Evolutionary conservation across 148 eudicot genomes (phyloP), one percentile per base, ranked within the genome.

Genomic region (Camellia lanceoleosa): DNA sequence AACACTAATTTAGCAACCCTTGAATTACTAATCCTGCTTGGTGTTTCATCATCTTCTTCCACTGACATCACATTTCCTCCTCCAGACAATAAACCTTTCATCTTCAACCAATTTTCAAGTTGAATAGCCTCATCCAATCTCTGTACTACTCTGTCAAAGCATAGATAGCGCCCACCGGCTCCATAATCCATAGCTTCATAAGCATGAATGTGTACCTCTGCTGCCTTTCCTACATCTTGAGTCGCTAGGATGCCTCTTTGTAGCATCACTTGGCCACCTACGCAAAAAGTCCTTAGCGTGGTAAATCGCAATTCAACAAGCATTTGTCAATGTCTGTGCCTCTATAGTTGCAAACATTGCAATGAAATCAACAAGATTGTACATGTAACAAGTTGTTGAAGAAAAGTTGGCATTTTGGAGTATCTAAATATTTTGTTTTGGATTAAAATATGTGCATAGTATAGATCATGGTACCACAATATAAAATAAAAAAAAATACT

Each of bases 181-280:
- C 80, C 86, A 61, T 64, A 73, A 68, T 80, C 83, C 81, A 84
- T 77, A 61, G 83, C 68, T 73, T 84, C 83, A 16, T 84, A 84
- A 12, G 77, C 73, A 58, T 47, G 78, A 6, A 84, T 52, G 66
- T 80, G 83, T 59, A 71, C 83, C 61, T 81, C 82, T 47, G 83
- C 86, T 60, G 75, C 65, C 56, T 60, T 80, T 3, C 19, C 73
- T 19, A 49, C 81, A 41, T 84, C 86, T 59, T 77, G 64, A 41
- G 73, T 65, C 11, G 86, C 86, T 23, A 84, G 73, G 38, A 30
- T 30, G 38, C 38, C 1, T 30, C 38, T 30, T 30, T 30, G 38
- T 30, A 30, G 38, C 38, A 30, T 30, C 38, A 30, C 38, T 30
- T 30, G 38, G 38, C 38, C 38, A 30, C 38, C 38, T 30, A 30